Evolutionary conservation across 2,329 filamentous ascomycete species (phyloP), one percentile per base, ranked within the genome.

Genomic region (Calonectria hawksworthii): DNA sequence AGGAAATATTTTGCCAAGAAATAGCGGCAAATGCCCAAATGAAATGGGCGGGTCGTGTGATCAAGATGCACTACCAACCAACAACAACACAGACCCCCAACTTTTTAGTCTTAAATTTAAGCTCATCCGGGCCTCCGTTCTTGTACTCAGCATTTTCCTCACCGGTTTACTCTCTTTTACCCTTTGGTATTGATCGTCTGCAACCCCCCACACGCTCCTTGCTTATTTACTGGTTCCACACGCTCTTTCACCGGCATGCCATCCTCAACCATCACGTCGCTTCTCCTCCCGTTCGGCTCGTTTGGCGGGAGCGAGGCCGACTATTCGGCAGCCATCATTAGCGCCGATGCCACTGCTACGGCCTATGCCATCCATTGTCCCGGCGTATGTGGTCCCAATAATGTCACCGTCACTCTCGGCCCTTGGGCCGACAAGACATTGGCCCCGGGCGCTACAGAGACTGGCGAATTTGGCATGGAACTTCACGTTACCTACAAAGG

Each of bases 401-500:
- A 69, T 56, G 44, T 74, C n/a, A 41, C 68, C 28, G 3, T 74
- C 54, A 69, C 66, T 0, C 28, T 76, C 6, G 75, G 74, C n/a
- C 67, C 74, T 18, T 77, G 75, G 74, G 74, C 75, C 4, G 72
- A 68, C 51, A 68, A 77, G 28, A 76, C 75, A 14, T 30, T 72
- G 4, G 34, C 69, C 3, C 50, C 69, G 1, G 69, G 69, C 23
- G 72, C 72, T 2, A 69, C 47, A 2, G 23, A 16, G 50, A 18
- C 8, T 26, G 28, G 28, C 23, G 23, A 52, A n/a, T 52, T 16
- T 26, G 50, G 30, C 50, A 16, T 52, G 23, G 6, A 30, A 23
- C 6, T 28, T 10, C 11, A 13, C 50, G n/a, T 10, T 26, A 13
- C 8, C 6, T 13, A 13, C 4, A 26, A 52, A 1, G 50, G 30